Base-by-base conservation (phyloP, 345 rosid species). In the Euphorbia tirucalli region DNA sequence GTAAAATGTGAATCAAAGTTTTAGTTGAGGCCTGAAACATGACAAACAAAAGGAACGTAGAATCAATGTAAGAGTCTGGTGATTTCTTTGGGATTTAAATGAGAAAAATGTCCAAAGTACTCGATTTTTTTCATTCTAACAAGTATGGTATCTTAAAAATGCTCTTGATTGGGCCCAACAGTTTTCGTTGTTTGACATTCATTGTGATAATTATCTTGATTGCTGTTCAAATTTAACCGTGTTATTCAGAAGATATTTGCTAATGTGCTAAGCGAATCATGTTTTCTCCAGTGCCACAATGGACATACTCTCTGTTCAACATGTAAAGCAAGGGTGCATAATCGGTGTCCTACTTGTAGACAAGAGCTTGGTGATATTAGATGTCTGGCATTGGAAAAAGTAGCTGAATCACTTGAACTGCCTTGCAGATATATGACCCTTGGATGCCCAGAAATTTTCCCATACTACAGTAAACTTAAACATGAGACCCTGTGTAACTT, bases 331-430 rank as follows among this genome's bases (percentile, higher is more conserved):
- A 83, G 91, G 80, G 98, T 92, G 39, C 96, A 90, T 65, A 93
- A 92, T 69, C 86, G 97, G 22, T 93, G 98, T 56, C 97, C 98
- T 24, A 93, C 97, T 56, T 93, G 98, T 79, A 83, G 98, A 81
- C 97, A 91, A 82, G 98, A 93, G 88, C 97, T 93, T 30, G 97
- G 97, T n/a, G 98, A 93, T 75, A 88, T 91, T 54, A 89, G 98
- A 74, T 91, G 98, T 80, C 82, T 91, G 55, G 97, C 97, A 25
- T 72, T 94, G 68, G 98, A 94, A 79, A 94, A 92, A 80, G 96
- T 94, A 28, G 97, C 97, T 0, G 98, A 91, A 78, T 93, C 97
- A 14, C 92, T 93, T 46, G 95, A 91, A 68, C 80, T 93, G 74
- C 98, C 96, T 10, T 92, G 98, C 94, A 90, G 86, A 62, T 87